A percentile compares a stretch with the other conserved stretches of the same genome.
Conservation (phyloP, 2,329 filamentous ascomycete species). For the Fusarium sororula region DNA sequence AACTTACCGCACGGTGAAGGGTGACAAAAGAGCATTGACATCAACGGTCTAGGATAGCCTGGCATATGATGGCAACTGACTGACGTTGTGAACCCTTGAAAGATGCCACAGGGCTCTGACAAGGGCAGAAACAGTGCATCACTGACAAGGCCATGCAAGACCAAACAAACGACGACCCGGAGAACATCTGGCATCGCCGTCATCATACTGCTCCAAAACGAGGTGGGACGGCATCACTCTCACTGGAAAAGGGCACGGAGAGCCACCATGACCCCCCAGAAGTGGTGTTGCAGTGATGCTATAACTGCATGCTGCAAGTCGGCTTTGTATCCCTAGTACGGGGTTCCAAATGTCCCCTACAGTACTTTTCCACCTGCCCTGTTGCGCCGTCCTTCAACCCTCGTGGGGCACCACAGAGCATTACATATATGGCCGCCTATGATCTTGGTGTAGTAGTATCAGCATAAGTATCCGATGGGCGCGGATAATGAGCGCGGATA, state of each 20-base stretch:
- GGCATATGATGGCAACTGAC: slow-evolving; percentile 32
- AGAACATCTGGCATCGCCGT: slow-evolving; percentile 35
- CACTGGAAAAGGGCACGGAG: slow-evolving; percentile 15
- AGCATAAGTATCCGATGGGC: slow-evolving; percentile 24
- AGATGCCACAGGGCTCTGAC: slow-evolving; percentile 34
- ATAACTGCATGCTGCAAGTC: slow-evolving; percentile 33
- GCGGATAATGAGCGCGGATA: slow-evolving; percentile 26
- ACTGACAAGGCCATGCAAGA: slow-evolving; percentile 15
- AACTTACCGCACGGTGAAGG: slow-evolving; percentile 22
- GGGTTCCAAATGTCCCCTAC: neutral
- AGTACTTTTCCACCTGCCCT: slow-evolving; percentile 29
- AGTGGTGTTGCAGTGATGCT: slow-evolving; percentile 43
- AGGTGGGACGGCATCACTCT: slow-evolving; percentile 38
- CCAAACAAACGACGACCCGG: slow-evolving; percentile 35
- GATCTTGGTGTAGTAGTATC: slow-evolving; percentile 27
- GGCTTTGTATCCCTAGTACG: slow-evolving; percentile 12
- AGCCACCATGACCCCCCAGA: slow-evolving; percentile 22
- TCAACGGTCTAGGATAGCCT: slow-evolving; percentile 37
- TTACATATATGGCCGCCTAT: slow-evolving; percentile 23
- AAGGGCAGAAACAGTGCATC: slow-evolving; percentile 11
- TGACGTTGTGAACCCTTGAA: slow-evolving; percentile 40
- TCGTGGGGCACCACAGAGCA: slow-evolving; percentile 23
- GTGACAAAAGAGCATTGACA: slow-evolving; percentile 39
- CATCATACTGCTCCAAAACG: slow-evolving; percentile 41
- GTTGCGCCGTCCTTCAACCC: slow-evolving; percentile 12